Evolutionary conservation across 129 eudicot genomes (phyloP).

Genomic region (Artemisia annua): DNA sequence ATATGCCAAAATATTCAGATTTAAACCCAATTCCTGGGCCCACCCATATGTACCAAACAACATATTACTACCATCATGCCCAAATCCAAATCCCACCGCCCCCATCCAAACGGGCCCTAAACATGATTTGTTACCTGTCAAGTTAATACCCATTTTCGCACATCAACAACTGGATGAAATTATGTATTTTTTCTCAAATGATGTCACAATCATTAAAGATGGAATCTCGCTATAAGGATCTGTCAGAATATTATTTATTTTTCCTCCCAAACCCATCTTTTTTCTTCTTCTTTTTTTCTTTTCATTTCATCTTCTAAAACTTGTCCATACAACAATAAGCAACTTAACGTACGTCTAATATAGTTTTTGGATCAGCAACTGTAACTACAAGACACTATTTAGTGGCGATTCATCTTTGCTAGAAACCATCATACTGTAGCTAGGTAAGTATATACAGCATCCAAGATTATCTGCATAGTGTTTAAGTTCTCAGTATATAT

Average conservation of each 20-base stretch:
- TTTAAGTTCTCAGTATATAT: not conserved
- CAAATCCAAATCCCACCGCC: too few species aligned
- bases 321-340: slow-evolving; percentile 1
- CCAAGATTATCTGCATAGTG: slow-evolving; percentile 1
- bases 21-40: too few species aligned
- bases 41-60: too few species aligned
- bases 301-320: not conserved
- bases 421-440: not conserved
- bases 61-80: too few species aligned
- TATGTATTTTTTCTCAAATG: not conserved
- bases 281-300: not conserved
- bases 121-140: too few species aligned
- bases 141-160: too few species aligned
- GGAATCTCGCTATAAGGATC: slow-evolving; percentile 28
- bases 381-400: not conserved
- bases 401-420: slow-evolving; percentile 12
- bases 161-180: too few species aligned
- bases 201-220: slow-evolving; percentile 10
- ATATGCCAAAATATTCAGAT: too few species aligned
- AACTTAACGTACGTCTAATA: not conserved
- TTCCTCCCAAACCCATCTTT: slow-evolving; percentile 7
- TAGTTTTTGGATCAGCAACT: slow-evolving; percentile 1
- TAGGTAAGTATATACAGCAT: slow-evolving; percentile 8
- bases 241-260: not conserved
- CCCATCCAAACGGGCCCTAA: too few species aligned